A percentile compares a stretch with the other conserved stretches of the same genome.
Evolutionary conservation across 352 stramenopile genomes (phyloP).

Genomic region (Globisporangium paroecandrum): DNA sequence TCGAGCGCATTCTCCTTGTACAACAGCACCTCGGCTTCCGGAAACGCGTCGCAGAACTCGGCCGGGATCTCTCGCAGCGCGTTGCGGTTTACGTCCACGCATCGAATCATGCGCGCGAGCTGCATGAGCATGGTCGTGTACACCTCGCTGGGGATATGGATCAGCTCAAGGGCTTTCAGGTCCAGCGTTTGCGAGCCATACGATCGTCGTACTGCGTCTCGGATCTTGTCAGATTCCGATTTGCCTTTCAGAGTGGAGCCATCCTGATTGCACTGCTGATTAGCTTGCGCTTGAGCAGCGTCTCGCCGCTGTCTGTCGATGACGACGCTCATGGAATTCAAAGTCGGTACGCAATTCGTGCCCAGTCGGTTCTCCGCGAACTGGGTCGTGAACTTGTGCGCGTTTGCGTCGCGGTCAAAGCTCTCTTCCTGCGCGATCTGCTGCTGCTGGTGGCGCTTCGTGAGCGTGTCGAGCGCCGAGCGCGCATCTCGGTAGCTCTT

Average conservation of each 20-base stretch:
- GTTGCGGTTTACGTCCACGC: slow-evolving; percentile 70
- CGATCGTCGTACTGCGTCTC: slow-evolving; percentile 37
- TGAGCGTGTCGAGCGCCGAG: slow-evolving; percentile 44
- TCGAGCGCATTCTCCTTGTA: slow-evolving; percentile 69
- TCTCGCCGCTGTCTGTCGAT: slow-evolving; percentile 45
- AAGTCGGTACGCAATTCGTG: slow-evolving; percentile 54
- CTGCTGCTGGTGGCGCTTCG: slow-evolving; percentile 42
- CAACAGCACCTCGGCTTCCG: slow-evolving; percentile 42
- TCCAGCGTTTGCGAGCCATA: slow-evolving; percentile 61
- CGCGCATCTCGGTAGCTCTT: slow-evolving; percentile 47
- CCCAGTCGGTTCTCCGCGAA: slow-evolving; percentile 62
- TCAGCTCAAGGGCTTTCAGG: slow-evolving; percentile 60
- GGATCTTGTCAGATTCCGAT: slow-evolving; percentile 21
- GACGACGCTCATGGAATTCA: slow-evolving; percentile 61
- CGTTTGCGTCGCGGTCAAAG: slow-evolving; percentile 35
- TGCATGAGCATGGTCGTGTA: slow-evolving; percentile 66
- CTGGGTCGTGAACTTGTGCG: slow-evolving; percentile 37
- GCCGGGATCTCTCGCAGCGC: slow-evolving; percentile 52
- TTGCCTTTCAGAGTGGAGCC: not conserved
- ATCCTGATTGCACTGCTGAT: not conserved
- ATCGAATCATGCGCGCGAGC: slow-evolving; percentile 50
- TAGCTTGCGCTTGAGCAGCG: not conserved
- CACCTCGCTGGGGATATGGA: slow-evolving; percentile 52
- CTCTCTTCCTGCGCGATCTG: slow-evolving; percentile 54
- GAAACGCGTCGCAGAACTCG: slow-evolving; percentile 51